These are phyloP conservation scores for Amanita rimosa DNA, from an alignment of 768 basidiomycete species.

Conservation along the genomic window DNA sequence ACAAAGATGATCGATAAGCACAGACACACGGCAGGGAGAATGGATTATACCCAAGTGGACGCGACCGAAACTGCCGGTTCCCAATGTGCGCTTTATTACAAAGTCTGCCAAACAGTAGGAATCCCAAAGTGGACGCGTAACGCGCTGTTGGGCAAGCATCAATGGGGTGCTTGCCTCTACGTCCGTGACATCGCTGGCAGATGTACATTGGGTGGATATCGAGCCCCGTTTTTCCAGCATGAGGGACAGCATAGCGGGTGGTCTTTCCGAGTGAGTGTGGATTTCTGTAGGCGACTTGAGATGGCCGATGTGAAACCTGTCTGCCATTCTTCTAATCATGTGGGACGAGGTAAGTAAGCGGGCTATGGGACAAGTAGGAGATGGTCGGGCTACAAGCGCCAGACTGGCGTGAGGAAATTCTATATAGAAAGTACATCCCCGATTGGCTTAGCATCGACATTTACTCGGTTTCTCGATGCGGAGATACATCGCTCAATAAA, in stretches of 20 bases:
- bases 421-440: neutral
- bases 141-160: slow-evolving; percentile 8
- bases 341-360: slow-evolving; percentile 4
- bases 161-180: slow-evolving; percentile 12
- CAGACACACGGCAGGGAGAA: slow-evolving; percentile 3
- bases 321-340: slow-evolving; percentile 43
- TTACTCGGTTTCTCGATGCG: neutral
- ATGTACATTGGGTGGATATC: slow-evolving; percentile 60
- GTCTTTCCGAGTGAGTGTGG: slow-evolving; percentile 1
- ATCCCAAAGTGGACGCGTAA: slow-evolving; percentile 42
- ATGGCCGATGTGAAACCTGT: slow-evolving; percentile 31
- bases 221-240: slow-evolving; percentile 50
- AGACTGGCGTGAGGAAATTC: neutral
- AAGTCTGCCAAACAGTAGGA: slow-evolving; percentile 69
- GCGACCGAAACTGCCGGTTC: slow-evolving; percentile 96
- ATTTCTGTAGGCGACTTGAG: slow-evolving; percentile 10
- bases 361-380: slow-evolving; percentile 9
- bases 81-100: slow-evolving; percentile 71
- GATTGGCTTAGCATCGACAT: neutral
- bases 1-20: neutral
- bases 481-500: neutral
- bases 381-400: neutral
- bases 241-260: slow-evolving; percentile 10
- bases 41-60: slow-evolving; percentile 69
- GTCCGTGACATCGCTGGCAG: slow-evolving; percentile 31